Percentiles rank a stretch among this genome's conserved stretches.
Conservation (phyloP, 2,329 filamentous ascomycete genomes). For the Pestalotiopsis sp. region DNA sequence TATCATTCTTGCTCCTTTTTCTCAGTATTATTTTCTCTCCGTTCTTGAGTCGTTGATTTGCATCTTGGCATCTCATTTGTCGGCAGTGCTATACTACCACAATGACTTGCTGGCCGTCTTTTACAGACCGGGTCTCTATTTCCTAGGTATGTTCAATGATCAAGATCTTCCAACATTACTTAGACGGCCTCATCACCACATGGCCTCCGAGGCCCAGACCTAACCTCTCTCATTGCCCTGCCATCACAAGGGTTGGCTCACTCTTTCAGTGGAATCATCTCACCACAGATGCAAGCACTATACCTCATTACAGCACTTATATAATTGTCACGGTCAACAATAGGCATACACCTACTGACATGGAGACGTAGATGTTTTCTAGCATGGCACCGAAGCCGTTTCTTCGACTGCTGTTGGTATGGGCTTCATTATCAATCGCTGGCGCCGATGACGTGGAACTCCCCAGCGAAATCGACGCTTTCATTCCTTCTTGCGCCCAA, state of each 20-base stretch:
- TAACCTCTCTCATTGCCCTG: not conserved
- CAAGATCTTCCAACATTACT: not conserved
- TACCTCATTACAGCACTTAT: not conserved
- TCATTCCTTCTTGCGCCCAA: slow-evolving; percentile 32
- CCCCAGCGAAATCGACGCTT: slow-evolving; percentile 25
- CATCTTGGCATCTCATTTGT: slow-evolving; percentile 26
- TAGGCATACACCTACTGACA: slow-evolving; percentile 26
- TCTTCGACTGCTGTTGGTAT: slow-evolving; percentile 29
- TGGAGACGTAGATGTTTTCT: slow-evolving; percentile 27
- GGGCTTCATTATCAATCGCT: slow-evolving; percentile 27
- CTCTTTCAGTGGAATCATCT: not conserved
- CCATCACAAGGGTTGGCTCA: not conserved
- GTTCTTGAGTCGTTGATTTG: slow-evolving; percentile 20
- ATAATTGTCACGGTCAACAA: slow-evolving; percentile 18
- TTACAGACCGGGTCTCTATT: slow-evolving; percentile 25
- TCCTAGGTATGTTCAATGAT: slow-evolving; percentile 33
- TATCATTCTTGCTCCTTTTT: slow-evolving; percentile 14
- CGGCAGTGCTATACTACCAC: slow-evolving; percentile 31
- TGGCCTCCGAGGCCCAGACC: not conserved
- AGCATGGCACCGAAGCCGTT: slow-evolving; percentile 34
- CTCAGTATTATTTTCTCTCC: slow-evolving; percentile 22
- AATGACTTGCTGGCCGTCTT: slow-evolving; percentile 38
- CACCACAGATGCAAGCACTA: not conserved
- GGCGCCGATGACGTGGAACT: slow-evolving; percentile 24
- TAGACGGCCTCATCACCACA: not conserved